phyloP scores from a whole-genome alignment of 805 yeast genomes.

The Saturnispora hagleri region DNA sequence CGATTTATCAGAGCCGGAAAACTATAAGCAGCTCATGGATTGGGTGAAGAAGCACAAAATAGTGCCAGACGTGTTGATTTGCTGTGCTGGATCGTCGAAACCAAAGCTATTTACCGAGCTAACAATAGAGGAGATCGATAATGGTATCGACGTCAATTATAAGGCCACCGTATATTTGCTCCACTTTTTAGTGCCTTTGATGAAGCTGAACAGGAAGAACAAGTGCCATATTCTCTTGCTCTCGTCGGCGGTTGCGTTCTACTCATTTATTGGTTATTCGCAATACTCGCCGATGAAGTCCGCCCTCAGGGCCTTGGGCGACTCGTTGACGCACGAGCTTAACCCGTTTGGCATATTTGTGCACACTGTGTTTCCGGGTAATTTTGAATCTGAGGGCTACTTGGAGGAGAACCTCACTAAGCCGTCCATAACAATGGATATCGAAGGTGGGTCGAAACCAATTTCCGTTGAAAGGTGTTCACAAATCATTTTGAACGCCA shows the following conservation, averaged over 20 bases:
- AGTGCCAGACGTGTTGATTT: slow-evolving; percentile 62
- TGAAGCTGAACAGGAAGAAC: slow-evolving; percentile 4
- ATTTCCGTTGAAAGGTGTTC: slow-evolving; percentile 63
- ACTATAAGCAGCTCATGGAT: slow-evolving; percentile 31
- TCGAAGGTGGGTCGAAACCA: slow-evolving; percentile 79
- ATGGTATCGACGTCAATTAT: slow-evolving; percentile 64
- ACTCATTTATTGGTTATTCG: slow-evolving; percentile 83
- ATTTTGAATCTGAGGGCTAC: slow-evolving; percentile 83
- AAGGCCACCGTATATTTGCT: slow-evolving; percentile 60
- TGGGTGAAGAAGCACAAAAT: slow-evolving; percentile 18
- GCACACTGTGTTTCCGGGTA: slow-evolving; percentile 78
- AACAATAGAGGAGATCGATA: slow-evolving; percentile 44
- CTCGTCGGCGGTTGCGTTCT: slow-evolving; percentile 75
- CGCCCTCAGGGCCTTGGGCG: slow-evolving; percentile 68
- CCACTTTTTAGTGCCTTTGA: slow-evolving; percentile 44
- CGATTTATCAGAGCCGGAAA: slow-evolving; percentile 53
- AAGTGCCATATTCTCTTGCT: slow-evolving; percentile 48
- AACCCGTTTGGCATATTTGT: slow-evolving; percentile 58
- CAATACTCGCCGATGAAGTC: slow-evolving; percentile 88
- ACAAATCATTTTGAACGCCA: slow-evolving; percentile 41
- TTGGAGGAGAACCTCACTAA: slow-evolving; percentile 73
- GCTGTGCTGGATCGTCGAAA: slow-evolving; percentile 82
- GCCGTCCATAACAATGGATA: slow-evolving; percentile 69
- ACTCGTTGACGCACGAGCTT: slow-evolving; percentile 75
- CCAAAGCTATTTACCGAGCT: slow-evolving; percentile 74